A percentile compares a stretch with the other conserved stretches of the same genome.
Evolutionary conservation across 768 basidiomycete genomes (phyloP).

Genomic region (Pulveroboletus frians): DNA sequence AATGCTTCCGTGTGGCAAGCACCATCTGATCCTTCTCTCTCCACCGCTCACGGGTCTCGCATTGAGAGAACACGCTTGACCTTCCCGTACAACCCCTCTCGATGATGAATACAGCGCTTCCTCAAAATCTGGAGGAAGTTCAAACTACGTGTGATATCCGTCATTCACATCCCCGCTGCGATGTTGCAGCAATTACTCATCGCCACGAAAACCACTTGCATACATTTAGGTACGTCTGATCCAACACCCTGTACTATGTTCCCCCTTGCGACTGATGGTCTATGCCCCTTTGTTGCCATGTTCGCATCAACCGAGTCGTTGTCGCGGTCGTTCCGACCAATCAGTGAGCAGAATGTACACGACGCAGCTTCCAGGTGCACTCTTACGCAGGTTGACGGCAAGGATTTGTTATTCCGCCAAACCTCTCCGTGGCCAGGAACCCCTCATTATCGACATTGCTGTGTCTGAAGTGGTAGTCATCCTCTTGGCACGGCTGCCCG

Average conservation of each 20-base stretch:
- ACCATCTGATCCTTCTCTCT: not conserved
- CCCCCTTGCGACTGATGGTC: not conserved
- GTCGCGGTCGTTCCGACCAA: not conserved
- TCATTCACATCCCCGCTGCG: too few relatives aligned
- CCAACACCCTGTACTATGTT: not conserved
- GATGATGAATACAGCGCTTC: not conserved
- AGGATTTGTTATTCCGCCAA: too few relatives aligned
- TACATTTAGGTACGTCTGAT: not conserved
- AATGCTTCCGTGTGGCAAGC: not conserved
- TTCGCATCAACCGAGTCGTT: not conserved
- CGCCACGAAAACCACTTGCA: not conserved
- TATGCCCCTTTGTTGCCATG: not conserved
- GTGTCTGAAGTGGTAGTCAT: not conserved
- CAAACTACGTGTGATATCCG: too few relatives aligned
- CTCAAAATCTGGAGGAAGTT: not conserved
- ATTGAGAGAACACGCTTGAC: not conserved
- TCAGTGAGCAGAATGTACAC: not conserved
- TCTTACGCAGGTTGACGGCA: not conserved
- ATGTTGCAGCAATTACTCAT: not conserved
- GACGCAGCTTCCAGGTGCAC: not conserved
- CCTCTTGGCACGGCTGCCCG: not conserved
- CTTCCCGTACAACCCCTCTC: not conserved
- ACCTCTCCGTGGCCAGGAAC: not conserved
- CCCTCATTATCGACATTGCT: not conserved
- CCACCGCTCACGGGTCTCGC: not conserved